Percentiles rank a stretch among this genome's conserved stretches.
phyloP scores from a whole-genome alignment of 2,329 filamentous ascomycete species.

The Bisporella sp. region DNA sequence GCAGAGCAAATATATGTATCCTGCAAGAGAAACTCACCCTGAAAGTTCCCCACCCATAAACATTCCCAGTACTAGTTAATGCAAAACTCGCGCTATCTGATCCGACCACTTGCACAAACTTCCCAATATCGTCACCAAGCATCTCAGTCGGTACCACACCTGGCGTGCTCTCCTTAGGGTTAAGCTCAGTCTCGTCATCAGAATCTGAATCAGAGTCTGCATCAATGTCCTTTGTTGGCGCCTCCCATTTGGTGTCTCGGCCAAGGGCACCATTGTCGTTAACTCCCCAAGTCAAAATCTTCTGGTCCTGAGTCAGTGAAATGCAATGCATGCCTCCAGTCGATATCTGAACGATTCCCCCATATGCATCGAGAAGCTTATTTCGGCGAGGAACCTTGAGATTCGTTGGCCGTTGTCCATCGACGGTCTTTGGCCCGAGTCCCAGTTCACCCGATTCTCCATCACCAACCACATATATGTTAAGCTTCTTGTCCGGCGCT shows the following conservation, averaged over 20 bases:
- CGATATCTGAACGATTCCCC: conserved; percentile 67
- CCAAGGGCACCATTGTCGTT: conserved; percentile 79
- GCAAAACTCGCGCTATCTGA: conserved; percentile 71
- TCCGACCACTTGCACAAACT: conserved; percentile 61
- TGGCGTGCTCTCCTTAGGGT: conserved; percentile 40
- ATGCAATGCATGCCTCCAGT: conserved; percentile 77
- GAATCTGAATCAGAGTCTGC: conserved; percentile 37
- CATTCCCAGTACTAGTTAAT: conserved; percentile 65
- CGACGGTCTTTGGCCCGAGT: conserved; percentile 58
- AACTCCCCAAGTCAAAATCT: conserved; percentile 78
- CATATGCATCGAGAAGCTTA: conserved; percentile 45
- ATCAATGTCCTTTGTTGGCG: conserved; percentile 48
- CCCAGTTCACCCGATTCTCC: conserved; percentile 74
- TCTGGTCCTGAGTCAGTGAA: conserved; percentile 70
- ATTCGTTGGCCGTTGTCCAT: conserved; percentile 55
- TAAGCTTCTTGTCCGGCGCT: conserved; percentile 53
- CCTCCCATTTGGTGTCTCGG: conserved; percentile 64
- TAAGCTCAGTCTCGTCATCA: conserved; percentile 49
- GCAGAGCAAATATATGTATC: conserved; percentile 2
- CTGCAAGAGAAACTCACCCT: conserved; percentile 38
- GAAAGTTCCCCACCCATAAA: conserved; percentile 83
- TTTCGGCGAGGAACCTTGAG: conserved; percentile 69
- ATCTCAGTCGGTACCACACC: conserved; percentile 52
- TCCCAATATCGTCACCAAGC: conserved; percentile 42
- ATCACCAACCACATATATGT: conserved; percentile 75